phyloP scores from a whole-genome alignment of 371 early-diverging fungal genomes.

The Mucor racemosus region DNA sequence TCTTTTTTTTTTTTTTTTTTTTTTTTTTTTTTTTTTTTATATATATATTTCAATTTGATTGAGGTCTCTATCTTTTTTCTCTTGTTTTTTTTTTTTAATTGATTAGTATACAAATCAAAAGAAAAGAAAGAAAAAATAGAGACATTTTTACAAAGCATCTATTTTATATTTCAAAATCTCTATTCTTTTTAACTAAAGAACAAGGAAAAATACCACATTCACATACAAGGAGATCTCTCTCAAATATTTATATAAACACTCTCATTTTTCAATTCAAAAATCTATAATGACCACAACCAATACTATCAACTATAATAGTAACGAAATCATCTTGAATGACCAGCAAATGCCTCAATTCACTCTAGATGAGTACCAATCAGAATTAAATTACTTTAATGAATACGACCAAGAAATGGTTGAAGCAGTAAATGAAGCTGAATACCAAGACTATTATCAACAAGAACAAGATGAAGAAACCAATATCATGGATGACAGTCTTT shows the following conservation, averaged over 20 bases:
- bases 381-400: conserved; percentile 34
- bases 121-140: too few species aligned
- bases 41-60: not conserved
- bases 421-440: conserved; percentile 32
- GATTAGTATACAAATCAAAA: not conserved
- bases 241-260: conserved; percentile 8
- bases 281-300: conserved; percentile 5
- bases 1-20: not conserved
- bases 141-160: not conserved
- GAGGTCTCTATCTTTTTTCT: conserved; percentile 1
- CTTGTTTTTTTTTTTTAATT: conserved; percentile 6
- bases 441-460: conserved; percentile 18
- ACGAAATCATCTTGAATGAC: conserved; percentile 9
- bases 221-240: not conserved
- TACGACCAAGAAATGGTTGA: conserved; percentile 41
- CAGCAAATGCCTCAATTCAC: conserved; percentile 9
- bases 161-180: not conserved
- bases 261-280: conserved; percentile 1
- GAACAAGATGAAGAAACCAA: conserved; percentile 27
- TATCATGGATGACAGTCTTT: conserved; percentile 35
- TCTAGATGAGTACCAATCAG: conserved; percentile 22
- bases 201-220: not conserved
- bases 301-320: not conserved
- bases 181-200: not conserved
- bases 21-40: conserved; percentile 6